Evolutionary conservation across 2,329 filamentous ascomycete species (phyloP).

Genomic region (Xylariaceae sp.): DNA sequence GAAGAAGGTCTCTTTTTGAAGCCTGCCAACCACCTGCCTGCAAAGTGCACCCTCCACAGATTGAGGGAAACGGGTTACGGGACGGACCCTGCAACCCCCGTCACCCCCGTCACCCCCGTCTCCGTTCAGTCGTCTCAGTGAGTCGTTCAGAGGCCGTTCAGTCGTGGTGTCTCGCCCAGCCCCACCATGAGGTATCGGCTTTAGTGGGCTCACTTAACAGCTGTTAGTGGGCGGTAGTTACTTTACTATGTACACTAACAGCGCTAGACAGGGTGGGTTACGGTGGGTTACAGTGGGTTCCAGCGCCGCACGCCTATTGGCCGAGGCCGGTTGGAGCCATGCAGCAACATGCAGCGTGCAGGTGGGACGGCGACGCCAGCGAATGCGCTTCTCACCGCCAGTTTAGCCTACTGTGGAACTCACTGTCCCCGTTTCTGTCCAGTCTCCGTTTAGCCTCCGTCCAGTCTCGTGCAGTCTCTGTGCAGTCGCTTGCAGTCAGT

Average conservation of each 20-base stretch:
- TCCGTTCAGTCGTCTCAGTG: no score
- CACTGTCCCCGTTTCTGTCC: background rate
- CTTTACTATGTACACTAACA: background rate
- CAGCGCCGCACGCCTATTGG: slow-evolving; percentile 24
- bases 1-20: background rate
- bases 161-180: slow-evolving; percentile 13
- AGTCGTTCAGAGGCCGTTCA: no score
- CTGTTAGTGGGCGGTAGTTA: background rate
- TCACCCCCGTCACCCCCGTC: background rate
- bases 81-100: background rate
- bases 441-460: no score
- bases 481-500: background rate
- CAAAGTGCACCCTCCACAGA: background rate
- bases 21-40: background rate
- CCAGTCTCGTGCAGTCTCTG: no score
- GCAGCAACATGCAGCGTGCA: slow-evolving; percentile 29
- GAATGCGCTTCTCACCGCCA: slow-evolving; percentile 33
- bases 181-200: background rate
- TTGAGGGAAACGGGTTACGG: background rate
- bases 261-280: background rate
- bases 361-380: slow-evolving; percentile 32
- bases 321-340: slow-evolving; percentile 10
- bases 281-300: background rate
- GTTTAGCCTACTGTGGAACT: slow-evolving; percentile 20
- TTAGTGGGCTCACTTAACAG: background rate